Evolutionary conservation across 2,329 filamentous ascomycete species (phyloP).

Genomic region (Fusarium sp.): DNA sequence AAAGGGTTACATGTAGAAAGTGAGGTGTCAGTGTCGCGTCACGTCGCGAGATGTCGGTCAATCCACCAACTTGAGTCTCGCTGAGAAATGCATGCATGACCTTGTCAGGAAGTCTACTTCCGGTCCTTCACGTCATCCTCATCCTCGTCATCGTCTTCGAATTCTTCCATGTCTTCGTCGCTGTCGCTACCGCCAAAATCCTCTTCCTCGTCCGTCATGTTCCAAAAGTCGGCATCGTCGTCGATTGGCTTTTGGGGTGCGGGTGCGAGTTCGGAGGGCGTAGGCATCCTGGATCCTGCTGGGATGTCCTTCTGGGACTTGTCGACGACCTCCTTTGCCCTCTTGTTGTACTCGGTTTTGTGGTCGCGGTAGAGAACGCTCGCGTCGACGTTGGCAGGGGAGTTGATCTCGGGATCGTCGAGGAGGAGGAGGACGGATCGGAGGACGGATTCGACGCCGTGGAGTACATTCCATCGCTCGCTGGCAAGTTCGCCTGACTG

Average conservation of each 20-base stretch:
- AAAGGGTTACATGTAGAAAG: conserved; percentile 22
- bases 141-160: conserved; percentile 65
- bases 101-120: conserved; percentile 26
- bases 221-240: conserved; percentile 85
- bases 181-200: conserved; percentile 81
- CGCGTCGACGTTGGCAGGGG: conserved; percentile 94
- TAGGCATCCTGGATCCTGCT: conserved; percentile 82
- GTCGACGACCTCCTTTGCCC: conserved; percentile 75
- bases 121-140: conserved; percentile 57
- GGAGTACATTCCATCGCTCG: conserved; percentile 93
- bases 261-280: conserved; percentile 68
- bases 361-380: conserved; percentile 84
- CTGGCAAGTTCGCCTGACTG: conserved; percentile 90
- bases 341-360: conserved; percentile 72
- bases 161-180: conserved; percentile 69
- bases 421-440: conserved; percentile 91
- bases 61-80: background rate
- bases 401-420: conserved; percentile 92
- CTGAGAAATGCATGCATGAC: conserved; percentile 3
- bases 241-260: conserved; percentile 67
- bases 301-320: conserved; percentile 83
- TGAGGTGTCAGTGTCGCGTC: background rate
- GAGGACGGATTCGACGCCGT: conserved; percentile 93
- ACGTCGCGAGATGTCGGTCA: background rate
- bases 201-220: conserved; percentile 77